Conservation (phyloP, 345 rosid genomes). For the Litchi chinensis region DNA sequence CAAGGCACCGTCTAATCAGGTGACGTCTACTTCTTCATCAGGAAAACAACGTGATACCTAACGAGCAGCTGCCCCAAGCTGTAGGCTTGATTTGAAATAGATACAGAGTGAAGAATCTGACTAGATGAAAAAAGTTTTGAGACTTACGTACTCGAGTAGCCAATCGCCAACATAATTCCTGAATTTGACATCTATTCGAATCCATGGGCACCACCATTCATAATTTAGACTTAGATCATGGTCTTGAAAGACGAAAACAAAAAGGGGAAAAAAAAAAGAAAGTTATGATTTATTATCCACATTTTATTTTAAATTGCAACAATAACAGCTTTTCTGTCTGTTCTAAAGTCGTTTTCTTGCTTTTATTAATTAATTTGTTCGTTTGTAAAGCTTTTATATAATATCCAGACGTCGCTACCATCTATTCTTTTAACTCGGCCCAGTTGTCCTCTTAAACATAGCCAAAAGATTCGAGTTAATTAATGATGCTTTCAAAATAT, state of each 20-base stretch:
- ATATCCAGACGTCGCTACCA: no score
- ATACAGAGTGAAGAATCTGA: background rate
- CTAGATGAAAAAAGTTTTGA: background rate
- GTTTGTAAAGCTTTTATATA: no score
- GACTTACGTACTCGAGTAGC: background rate
- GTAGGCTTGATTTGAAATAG: background rate
- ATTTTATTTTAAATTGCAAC: background rate
- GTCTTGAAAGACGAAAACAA: no score
- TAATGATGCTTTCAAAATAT: no score
- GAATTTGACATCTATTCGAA: background rate
- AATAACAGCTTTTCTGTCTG: background rate
- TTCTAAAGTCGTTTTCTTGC: background rate
- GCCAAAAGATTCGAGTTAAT: no score
- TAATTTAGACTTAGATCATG: background rate
- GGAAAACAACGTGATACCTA: constrained; percentile 17
- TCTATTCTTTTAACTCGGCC: no score
- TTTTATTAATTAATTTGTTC: no score
- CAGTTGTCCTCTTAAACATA: no score
- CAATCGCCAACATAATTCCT: background rate
- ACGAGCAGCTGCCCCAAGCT: background rate
- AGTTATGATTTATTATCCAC: no score
- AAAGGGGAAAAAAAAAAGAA: no score
- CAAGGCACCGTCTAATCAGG: background rate
- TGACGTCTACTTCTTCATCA: background rate
- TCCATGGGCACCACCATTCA: background rate